These are phyloP conservation scores for Cryptosporidium meleagridis DNA, from an alignment of 169 alveolate species.

Conservation along the genomic window DNA sequence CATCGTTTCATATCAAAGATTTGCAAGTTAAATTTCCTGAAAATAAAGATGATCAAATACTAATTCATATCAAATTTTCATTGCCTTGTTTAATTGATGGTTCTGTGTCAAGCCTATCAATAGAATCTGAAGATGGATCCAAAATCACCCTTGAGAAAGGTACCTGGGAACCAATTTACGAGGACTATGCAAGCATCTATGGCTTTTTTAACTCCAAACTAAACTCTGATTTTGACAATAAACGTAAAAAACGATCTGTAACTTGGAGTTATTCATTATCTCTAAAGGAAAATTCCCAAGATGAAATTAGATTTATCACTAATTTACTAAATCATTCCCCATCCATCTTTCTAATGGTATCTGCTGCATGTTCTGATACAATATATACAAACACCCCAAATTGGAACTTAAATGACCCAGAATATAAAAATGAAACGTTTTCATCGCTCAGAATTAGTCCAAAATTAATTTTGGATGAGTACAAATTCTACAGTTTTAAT, in stretches of 20 bases:
- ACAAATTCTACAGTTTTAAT: background rate
- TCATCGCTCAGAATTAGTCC: slow-evolving; percentile 17
- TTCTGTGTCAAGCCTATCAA: background rate
- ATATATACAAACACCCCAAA: background rate
- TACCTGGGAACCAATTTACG: slow-evolving; percentile 41
- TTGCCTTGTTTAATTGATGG: background rate
- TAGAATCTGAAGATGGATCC: background rate
- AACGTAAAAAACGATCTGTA: background rate
- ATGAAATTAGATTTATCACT: background rate
- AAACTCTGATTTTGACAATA: background rate
- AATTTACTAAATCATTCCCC: background rate
- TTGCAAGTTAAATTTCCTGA: background rate
- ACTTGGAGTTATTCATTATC: background rate
- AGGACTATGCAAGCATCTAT: background rate
- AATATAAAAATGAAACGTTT: background rate
- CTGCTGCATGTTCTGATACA: background rate
- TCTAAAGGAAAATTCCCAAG: background rate
- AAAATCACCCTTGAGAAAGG: slow-evolving; percentile 10
- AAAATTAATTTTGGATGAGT: background rate
- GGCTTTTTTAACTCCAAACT: slow-evolving; percentile 3
- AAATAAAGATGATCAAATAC: background rate
- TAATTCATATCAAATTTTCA: slow-evolving; percentile 27
- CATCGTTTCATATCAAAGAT: slow-evolving; percentile 16
- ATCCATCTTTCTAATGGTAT: background rate
- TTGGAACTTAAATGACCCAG: background rate